A percentile compares a stretch with the other conserved stretches of the same genome.
phyloP scores from a whole-genome alignment of 306 rosid species.

The Dicorynia guianensis region DNA sequence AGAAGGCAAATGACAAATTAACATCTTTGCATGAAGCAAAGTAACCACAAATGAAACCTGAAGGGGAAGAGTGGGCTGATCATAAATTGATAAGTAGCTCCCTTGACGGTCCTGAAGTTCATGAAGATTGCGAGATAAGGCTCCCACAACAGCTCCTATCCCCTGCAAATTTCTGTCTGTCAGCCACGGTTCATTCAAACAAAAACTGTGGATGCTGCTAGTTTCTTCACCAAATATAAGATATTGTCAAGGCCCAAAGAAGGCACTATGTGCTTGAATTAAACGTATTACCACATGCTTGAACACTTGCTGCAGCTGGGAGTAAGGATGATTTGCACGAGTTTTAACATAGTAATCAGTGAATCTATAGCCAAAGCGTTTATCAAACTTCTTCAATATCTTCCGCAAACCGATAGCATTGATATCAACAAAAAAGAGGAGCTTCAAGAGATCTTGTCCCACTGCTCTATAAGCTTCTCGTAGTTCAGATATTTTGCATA shows the following conservation, averaged over 20 bases:
- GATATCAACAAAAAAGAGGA: constrained; percentile 86
- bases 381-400: constrained; percentile 97
- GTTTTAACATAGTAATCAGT: constrained; percentile 94
- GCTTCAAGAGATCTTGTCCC: constrained; percentile 87
- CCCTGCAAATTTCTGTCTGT: constrained; percentile 62
- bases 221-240: constrained; percentile 19
- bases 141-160: constrained; percentile 97
- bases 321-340: constrained; percentile 98
- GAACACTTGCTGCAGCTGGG: constrained; percentile 98
- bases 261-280: constrained; percentile 30
- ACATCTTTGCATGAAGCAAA: constrained; percentile 23
- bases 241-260: constrained; percentile 11
- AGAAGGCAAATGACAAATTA: constrained; percentile 18
- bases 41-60: constrained; percentile 65
- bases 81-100: constrained; percentile 94
- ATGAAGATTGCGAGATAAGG: constrained; percentile 96
- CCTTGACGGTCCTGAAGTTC: constrained; percentile 98
- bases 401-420: constrained; percentile 97
- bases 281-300: constrained; percentile 93
- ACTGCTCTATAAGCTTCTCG: constrained; percentile 84
- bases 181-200: constrained; percentile 40
- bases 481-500: constrained; percentile 68
- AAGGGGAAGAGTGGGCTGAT: constrained; percentile 80
- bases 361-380: constrained; percentile 91
- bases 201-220: background rate